Conservation (phyloP, 495 filamentous ascomycete species). For the Neurospora tetrasperma region DNA sequence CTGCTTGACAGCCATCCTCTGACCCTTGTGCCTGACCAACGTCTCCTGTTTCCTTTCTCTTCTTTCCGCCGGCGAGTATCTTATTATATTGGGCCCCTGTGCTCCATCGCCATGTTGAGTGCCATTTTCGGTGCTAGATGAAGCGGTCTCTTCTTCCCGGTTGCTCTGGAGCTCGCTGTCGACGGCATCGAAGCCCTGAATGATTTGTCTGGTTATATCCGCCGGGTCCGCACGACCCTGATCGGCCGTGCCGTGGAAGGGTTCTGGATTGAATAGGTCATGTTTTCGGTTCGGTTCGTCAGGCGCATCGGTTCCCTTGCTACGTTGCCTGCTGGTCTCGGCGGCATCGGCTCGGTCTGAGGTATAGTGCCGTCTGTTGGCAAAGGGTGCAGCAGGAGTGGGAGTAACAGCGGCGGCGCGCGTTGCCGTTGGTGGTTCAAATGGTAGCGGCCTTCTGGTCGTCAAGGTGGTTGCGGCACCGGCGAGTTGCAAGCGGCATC, state of each 20-base stretch:
- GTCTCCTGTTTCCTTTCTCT: background rate
- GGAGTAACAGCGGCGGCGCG: background rate
- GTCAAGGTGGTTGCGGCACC: slow-evolving; percentile 9
- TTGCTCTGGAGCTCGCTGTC: background rate
- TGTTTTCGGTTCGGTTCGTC: background rate
- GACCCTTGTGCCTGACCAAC: background rate
- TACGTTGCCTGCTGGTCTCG: background rate
- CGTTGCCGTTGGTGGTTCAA: background rate
- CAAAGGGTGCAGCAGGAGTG: background rate
- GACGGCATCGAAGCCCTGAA: background rate
- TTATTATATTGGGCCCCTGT: background rate
- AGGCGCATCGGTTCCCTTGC: background rate
- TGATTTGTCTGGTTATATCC: background rate
- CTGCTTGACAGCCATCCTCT: background rate
- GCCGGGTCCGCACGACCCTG: background rate
- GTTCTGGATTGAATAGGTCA: background rate
- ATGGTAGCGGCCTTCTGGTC: background rate
- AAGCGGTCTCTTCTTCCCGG: background rate
- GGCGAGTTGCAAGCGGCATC: slow-evolving; percentile 34
- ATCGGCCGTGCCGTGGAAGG: background rate
- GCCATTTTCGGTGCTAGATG: background rate
- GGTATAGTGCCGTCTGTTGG: background rate
- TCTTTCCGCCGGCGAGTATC: background rate
- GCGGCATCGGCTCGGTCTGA: background rate
- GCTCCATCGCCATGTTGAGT: background rate